Percentiles rank a stretch among this genome's conserved stretches.
Evolutionary conservation across 2,329 filamentous ascomycete genomes (phyloP).

Genomic region (Stylonectria norvegica): DNA sequence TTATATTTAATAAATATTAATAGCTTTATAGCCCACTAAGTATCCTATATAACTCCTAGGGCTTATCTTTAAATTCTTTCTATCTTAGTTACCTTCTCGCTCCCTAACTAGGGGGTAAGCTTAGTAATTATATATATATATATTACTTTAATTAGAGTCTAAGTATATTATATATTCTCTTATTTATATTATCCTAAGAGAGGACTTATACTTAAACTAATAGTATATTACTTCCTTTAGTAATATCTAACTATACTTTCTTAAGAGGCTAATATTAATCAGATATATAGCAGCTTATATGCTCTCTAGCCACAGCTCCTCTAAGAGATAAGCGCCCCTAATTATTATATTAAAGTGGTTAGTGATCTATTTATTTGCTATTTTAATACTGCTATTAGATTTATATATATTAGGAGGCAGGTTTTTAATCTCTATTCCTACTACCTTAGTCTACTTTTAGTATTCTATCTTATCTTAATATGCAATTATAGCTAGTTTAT

Average conservation of each 20-base stretch:
- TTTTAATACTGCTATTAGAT: background rate
- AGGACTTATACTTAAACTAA: background rate
- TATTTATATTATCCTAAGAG: background rate
- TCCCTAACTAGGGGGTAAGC: background rate
- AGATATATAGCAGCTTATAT: background rate
- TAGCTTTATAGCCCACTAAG: background rate
- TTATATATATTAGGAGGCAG: background rate
- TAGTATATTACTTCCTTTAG: background rate
- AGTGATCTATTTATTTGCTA: background rate
- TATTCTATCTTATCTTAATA: background rate
- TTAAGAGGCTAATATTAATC: background rate
- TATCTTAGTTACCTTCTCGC: background rate
- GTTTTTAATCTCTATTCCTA: background rate
- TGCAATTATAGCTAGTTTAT: background rate
- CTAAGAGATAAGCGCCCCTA: background rate
- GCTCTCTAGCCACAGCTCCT: background rate
- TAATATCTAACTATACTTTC: background rate
- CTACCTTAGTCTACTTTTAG: background rate
- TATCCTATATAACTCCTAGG: background rate
- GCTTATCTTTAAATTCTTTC: background rate
- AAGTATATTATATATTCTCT: background rate
- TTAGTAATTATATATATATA: background rate
- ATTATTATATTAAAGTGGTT: background rate
- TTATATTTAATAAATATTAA: background rate
- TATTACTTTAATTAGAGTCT: background rate